phyloP scores from a whole-genome alignment of 305 asterid genomes.

The Caryopteris hybrid region DNA sequence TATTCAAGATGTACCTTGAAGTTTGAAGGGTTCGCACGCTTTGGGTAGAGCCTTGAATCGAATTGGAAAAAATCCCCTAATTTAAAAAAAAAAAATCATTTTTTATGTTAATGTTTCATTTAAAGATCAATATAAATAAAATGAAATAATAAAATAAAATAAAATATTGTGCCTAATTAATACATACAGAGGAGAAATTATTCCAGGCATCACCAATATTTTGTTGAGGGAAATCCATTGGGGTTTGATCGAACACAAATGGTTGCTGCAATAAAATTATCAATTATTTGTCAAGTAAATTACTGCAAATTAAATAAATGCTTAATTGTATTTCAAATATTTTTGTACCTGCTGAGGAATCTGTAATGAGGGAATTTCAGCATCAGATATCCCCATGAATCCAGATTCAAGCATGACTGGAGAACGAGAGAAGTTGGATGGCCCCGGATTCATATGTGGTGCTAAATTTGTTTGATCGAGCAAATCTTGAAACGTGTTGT shows the following conservation, averaged over 20 bases:
- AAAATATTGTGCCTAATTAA: no score
- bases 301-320: not conserved
- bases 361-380: slow-evolving; percentile 7
- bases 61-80: slow-evolving; percentile 22
- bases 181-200: slow-evolving; percentile 16
- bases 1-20: slow-evolving; percentile 26
- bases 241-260: slow-evolving; percentile 17
- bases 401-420: slow-evolving; percentile 19
- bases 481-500: slow-evolving; percentile 16
- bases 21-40: slow-evolving; percentile 11
- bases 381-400: not conserved
- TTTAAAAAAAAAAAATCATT: not conserved
- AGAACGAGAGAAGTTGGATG: slow-evolving; percentile 15
- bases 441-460: slow-evolving; percentile 11
- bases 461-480: slow-evolving; percentile 13
- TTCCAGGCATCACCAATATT: slow-evolving; percentile 13
- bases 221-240: slow-evolving; percentile 13
- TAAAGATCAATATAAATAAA: not conserved
- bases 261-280: slow-evolving; percentile 22
- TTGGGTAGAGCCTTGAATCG: not conserved
- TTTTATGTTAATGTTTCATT: not conserved
- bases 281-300: not conserved
- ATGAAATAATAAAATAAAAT: not conserved
- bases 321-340: not conserved
- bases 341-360: slow-evolving; percentile 24